A percentile compares a stretch with the other conserved stretches of the same genome.
Conservation (phyloP, 75 land plant species). For the Ceratopteris richardii region DNA sequence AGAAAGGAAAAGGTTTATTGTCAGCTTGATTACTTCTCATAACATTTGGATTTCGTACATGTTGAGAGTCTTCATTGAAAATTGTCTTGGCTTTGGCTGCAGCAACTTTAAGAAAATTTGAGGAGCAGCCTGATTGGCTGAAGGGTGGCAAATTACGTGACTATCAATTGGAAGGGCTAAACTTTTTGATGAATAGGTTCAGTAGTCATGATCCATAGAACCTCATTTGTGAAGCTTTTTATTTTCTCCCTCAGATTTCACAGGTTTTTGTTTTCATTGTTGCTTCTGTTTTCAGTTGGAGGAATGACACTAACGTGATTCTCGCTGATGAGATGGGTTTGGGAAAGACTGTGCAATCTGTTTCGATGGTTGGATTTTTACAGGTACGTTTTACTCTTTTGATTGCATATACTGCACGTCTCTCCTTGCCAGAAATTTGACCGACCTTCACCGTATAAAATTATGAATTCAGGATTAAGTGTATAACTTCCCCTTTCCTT, state of each 20-base stretch:
- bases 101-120: constrained; percentile 90
- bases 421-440: too few species aligned
- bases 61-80: too few species aligned
- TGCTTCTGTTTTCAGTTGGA: constrained; percentile 52
- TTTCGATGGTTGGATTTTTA: constrained; percentile 94
- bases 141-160: constrained; percentile 95
- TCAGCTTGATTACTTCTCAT: not conserved
- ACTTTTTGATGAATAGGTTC: constrained; percentile 94
- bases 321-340: constrained; percentile 99
- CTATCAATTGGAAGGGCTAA: constrained; percentile 96
- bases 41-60: not conserved
- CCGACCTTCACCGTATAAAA: too few species aligned
- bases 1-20: constrained; percentile 74
- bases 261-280: not conserved
- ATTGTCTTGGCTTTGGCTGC: not conserved
- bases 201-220: not conserved
- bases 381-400: constrained; percentile 43
- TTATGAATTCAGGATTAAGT: too few species aligned
- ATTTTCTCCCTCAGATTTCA: not conserved
- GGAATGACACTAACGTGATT: constrained; percentile 96
- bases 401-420: too few species aligned
- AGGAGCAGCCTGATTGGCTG: constrained; percentile 98
- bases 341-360: constrained; percentile 99
- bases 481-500: too few species aligned
- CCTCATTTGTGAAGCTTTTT: not conserved